phyloP scores from a whole-genome alignment of 345 rosid species.

The Carallia brachiata region DNA sequence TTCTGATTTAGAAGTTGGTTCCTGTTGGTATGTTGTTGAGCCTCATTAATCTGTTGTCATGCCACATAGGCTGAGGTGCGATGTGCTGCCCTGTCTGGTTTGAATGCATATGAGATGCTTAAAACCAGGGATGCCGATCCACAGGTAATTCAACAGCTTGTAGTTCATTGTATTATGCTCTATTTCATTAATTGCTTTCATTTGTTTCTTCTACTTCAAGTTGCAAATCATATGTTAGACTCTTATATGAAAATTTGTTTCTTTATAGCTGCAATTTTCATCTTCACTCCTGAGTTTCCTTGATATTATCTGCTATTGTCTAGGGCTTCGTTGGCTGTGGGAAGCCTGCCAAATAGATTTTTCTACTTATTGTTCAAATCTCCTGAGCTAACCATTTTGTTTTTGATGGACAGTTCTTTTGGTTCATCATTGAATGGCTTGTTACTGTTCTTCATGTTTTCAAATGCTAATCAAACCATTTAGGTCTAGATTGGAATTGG shows the following conservation, averaged over 20 bases:
- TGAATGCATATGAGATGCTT: conserved; percentile 45
- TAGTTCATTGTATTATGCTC: conserved; percentile 1
- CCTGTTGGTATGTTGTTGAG: conserved; percentile 4
- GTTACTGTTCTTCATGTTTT: neutral
- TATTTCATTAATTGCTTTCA: neutral
- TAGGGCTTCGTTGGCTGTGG: no score
- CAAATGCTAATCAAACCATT: no score
- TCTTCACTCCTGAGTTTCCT: no score
- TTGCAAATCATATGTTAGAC: no score
- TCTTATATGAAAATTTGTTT: no score
- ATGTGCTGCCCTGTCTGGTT: conserved; percentile 59
- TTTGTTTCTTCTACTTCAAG: no score
- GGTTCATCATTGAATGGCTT: neutral
- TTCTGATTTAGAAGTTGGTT: conserved; percentile 10
- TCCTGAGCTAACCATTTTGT: no score
- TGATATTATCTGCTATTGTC: no score
- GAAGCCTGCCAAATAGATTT: no score
- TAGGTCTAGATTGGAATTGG: no score
- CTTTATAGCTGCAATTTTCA: no score
- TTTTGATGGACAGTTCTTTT: neutral
- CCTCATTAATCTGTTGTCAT: conserved; percentile 20
- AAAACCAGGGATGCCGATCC: conserved; percentile 45
- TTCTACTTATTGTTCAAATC: no score
- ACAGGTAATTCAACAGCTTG: conserved; percentile 45
- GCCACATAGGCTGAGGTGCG: conserved; percentile 68